These are phyloP conservation scores for Lineolata rhizophorae DNA, from an alignment of 495 filamentous ascomycete species.

Conservation along the genomic window DNA sequence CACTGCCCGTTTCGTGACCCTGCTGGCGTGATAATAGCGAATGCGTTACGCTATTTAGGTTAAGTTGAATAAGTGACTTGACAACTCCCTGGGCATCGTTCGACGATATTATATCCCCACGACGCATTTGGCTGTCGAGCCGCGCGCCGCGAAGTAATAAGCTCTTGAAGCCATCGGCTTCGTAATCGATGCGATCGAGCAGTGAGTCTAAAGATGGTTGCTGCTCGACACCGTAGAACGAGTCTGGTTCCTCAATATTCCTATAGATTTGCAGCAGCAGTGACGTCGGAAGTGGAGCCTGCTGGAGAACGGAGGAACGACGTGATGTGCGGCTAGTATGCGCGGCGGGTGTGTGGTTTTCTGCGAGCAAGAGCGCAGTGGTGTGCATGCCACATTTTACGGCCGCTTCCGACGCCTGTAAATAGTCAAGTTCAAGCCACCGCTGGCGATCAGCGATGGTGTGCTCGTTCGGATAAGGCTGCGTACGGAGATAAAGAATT, in stretches of 20 bases:
- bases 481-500: slow-evolving; percentile 73
- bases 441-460: slow-evolving; percentile 56
- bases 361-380: slow-evolving; percentile 63
- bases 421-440: slow-evolving; percentile 72
- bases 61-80: slow-evolving; percentile 39
- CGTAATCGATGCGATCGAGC: slow-evolving; percentile 71
- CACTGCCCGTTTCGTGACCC: slow-evolving; percentile 19
- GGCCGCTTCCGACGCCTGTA: slow-evolving; percentile 54
- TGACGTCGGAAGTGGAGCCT: slow-evolving; percentile 34
- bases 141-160: slow-evolving; percentile 82
- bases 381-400: slow-evolving; percentile 64
- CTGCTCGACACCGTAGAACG: slow-evolving; percentile 85
- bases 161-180: slow-evolving; percentile 68
- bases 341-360: slow-evolving; percentile 34
- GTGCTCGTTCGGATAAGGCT: slow-evolving; percentile 46
- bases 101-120: slow-evolving; percentile 17
- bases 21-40: slow-evolving; percentile 44
- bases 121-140: slow-evolving; percentile 62
- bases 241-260: slow-evolving; percentile 84
- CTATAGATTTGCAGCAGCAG: slow-evolving; percentile 63
- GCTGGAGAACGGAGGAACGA: slow-evolving; percentile 35
- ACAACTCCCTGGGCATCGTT: slow-evolving; percentile 27
- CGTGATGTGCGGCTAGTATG: slow-evolving; percentile 27
- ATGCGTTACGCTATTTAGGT: slow-evolving; percentile 49
- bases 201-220: slow-evolving; percentile 51